Evolutionary conservation across 495 filamentous ascomycete genomes (phyloP), one percentile per base, ranked within the genome.

Genomic region (Hypoxylon lienhwacheense): DNA sequence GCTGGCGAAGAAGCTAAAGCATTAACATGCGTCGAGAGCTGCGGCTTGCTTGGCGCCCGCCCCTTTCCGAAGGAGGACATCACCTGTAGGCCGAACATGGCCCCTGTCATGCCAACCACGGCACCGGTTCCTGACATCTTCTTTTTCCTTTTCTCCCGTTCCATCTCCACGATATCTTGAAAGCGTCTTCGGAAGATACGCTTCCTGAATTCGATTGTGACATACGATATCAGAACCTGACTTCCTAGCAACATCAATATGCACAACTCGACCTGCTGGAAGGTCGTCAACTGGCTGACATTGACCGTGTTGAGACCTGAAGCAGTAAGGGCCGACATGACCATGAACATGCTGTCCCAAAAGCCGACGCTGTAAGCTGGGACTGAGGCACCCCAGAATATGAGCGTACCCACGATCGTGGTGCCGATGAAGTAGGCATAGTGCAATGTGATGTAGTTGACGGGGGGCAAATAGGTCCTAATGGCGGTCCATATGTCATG

Each of bases 311-410:
- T 87, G 52, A 88, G 69, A 1, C 84, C 84, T 14, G 88, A 83
- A 11, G 79, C 72, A n/a, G 87, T 89, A 75, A 90, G 87, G 5
- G 87, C 86, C 53, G 81, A 85, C 34, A 86, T 77, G 31, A 78
- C 77, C 54, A 90, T 67, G 61, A 90, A 92, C 14, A 91, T 70
- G 5, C 82, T 75, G 55, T 91, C 86, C 7, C 77, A 78, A 68
- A 85, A 91, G 32, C 72, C 71, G 42, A 91, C 73, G 52, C 75
- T 84, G 26, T 74, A 73, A 60, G 47, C 69, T 56, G 21, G 82
- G 80, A 22, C 49, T 10, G 84, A 83, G 7, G 77, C 73, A 28
- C 79, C 74, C 77, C 82, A 89, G 67, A 90, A 87, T 35, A 90
- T 77, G 44, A 84, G 41, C 34, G 82, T 82, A 22, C 73, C 73